Evolutionary conservation across 176 grass and related monocot genomes (phyloP), one percentile per base, ranked within the genome.

Genomic region (Oryza longistaminata): DNA sequence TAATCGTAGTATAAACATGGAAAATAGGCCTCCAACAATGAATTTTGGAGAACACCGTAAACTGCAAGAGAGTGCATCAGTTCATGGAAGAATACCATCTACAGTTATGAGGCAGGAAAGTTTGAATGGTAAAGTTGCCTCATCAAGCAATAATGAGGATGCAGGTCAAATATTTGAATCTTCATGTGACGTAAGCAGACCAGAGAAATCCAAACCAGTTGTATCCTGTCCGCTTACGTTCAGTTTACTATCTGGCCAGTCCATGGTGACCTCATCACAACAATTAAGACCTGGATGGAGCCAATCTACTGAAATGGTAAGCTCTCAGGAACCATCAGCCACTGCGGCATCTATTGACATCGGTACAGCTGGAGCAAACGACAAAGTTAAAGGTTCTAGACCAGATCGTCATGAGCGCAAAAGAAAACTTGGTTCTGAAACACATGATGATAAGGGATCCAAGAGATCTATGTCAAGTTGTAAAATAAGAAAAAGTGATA

Each of bases 401-500:
- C 40, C 5, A 17, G 75, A 81, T 3, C 71, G 3, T 11, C 81
- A 25, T 27, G 37, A 71, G 46, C 37, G 13, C 65, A 92, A 90
- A 81, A 77, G 83, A 22, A 89, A 93, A 55, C 68, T 55, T 77
- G 37, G 68, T 78, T 80, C 29, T 25, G 73, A 73, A 53, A 68
- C 55, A 50, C 15, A n/a, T 71, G 75, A 77, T 74, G 75, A 74
- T 80, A 58, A 68, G 46, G 76, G 11, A 87, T 89, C 81, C 17
- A 90, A 74, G 64, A 90, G 61, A 42, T 76, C 44, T 43, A 85
- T 15, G 35, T 73, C 76, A 22, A 37, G 11, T 64, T 82, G n/a
- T 64, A 88, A 91, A 68, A 79, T 19, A 60, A 71, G 69, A 70
- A 97, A 97, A 64, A 17, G 73, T 84, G 88, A 91, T 80, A 87